These are phyloP conservation scores for Tuber aestivum DNA, from an alignment of 495 filamentous ascomycete genomes.

Conservation along the genomic window DNA sequence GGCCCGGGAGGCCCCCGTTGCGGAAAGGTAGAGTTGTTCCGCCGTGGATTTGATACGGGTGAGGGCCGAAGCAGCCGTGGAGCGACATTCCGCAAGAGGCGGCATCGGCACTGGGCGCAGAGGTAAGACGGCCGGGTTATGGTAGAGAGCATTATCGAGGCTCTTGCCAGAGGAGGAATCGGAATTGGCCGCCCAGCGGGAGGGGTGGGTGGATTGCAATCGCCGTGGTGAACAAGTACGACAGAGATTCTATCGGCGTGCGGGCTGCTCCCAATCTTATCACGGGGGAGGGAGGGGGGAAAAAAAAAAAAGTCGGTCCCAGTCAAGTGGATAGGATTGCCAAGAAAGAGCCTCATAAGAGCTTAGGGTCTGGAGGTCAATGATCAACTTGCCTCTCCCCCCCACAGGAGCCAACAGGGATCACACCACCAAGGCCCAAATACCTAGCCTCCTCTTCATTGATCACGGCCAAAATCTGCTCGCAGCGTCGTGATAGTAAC, in stretches of 20 bases:
- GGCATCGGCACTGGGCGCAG: conserved; percentile 36
- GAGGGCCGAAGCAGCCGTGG: conserved; percentile 2
- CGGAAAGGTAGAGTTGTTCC: not conserved
- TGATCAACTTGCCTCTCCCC: not conserved
- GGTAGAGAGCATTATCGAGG: conserved; percentile 31
- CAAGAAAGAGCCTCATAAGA: not conserved
- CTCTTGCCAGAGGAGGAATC: not conserved
- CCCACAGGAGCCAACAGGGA: too few species aligned
- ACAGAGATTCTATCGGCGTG: not conserved
- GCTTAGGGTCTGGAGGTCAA: not conserved
- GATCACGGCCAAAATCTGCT: not conserved
- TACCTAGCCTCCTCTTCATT: not conserved
- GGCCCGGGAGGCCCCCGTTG: not conserved
- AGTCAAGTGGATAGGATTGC: not conserved
- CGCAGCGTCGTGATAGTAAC: not conserved
- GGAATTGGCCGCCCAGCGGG: not conserved
- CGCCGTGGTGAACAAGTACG: not conserved
- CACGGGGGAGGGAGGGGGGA: not conserved
- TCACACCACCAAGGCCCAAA: not conserved
- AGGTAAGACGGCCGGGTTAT: conserved; percentile 30
- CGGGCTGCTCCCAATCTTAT: not conserved
- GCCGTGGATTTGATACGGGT: not conserved
- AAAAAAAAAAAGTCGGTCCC: not conserved
- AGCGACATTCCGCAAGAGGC: conserved; percentile 7
- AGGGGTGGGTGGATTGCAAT: not conserved